Conservation (phyloP, 2,329 filamentous ascomycete genomes). For the Aspergillus sojae region DNA sequence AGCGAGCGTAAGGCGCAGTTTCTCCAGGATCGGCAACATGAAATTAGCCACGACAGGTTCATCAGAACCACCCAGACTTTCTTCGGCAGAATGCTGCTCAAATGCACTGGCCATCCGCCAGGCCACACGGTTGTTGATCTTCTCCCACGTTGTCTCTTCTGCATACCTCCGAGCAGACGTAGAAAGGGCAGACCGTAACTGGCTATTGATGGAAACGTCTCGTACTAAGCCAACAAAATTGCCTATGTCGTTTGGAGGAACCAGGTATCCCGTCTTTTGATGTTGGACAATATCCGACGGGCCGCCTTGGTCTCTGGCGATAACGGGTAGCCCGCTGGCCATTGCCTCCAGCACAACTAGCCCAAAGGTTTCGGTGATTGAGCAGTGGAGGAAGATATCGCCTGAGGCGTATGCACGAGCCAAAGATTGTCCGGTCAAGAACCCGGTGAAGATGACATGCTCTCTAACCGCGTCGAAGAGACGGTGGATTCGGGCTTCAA, state of each 20-base stretch:
- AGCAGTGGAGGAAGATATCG: slow-evolving; percentile 72
- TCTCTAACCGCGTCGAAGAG: slow-evolving; percentile 59
- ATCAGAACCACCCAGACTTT: too few species aligned
- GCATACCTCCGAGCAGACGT: slow-evolving; percentile 57
- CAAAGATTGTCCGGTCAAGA: slow-evolving; percentile 62
- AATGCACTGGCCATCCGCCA: slow-evolving; percentile 61
- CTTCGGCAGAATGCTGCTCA: slow-evolving; percentile 2
- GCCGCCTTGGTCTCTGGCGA: slow-evolving; percentile 70
- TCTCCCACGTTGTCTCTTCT: slow-evolving; percentile 69
- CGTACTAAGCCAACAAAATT: slow-evolving; percentile 59
- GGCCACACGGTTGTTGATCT: slow-evolving; percentile 70
- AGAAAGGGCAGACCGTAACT: slow-evolving; percentile 51
- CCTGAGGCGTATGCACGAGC: slow-evolving; percentile 69
- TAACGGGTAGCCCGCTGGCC: slow-evolving; percentile 69
- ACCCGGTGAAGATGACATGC: slow-evolving; percentile 67
- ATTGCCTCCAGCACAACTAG: slow-evolving; percentile 71
- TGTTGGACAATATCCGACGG: slow-evolving; percentile 68
- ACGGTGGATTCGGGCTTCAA: slow-evolving; percentile 64
- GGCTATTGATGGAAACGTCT: slow-evolving; percentile 51
- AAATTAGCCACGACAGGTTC: not conserved
- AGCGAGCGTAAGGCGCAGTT: slow-evolving; percentile 30
- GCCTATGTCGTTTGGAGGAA: slow-evolving; percentile 61
- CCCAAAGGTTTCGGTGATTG: slow-evolving; percentile 71
- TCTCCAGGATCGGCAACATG: slow-evolving; percentile 24
- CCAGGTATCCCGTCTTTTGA: slow-evolving; percentile 62